Base-by-base conservation (phyloP, 108 stramenopile genomes). In the Pseudonitzschia pungens region DNA sequence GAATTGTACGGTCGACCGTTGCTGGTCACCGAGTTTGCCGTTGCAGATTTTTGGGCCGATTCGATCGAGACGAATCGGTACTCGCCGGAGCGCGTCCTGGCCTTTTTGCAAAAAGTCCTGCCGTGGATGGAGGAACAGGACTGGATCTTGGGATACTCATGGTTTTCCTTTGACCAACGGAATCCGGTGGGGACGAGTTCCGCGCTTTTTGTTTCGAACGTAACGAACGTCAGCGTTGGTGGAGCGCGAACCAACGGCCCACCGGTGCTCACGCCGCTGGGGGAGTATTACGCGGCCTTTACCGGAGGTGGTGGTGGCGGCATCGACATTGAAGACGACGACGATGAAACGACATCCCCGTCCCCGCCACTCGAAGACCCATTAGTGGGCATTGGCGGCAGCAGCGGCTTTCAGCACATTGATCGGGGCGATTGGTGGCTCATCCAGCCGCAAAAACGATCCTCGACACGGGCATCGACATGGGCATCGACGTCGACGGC, bases 131-230 rank as follows among this genome's bases (percentile, higher is more conserved):
- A 62, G 40, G 32, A 62, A 2, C 45, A 40, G 36, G 59, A 58
- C 18, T 77, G 77, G 77, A 59, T 77, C 8, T 15, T 67, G 48
- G 77, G 70, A 10, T 77, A 77, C 45, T 70, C 77, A 20, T 77
- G 77, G 77, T 77, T 71, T 71, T 41, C 77, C 16, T 77, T 77
- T 28, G 16, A 71, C 1, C 45, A 27, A 21, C 29, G 5, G 36
- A 29, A 55, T 43, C 70, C 52, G 9, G 18, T 11, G 0, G 77
- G 77, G 16, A 66, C 70, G 27, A 77, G 63, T 56, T 77, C 77
- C 12, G 77, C 77, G 11, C 53, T 77, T 10, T 71, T 71, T 40
- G 44, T 66, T 32, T 3, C 0, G 9, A 51, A 54, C 26, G 64
- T n/a, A n/a, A n/a, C n/a, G n/a, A n/a, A n/a, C n/a, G n/a, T n/a